These are phyloP conservation scores for Penstemon barbatus DNA, from an alignment of 257 asterid species.

Conservation along the genomic window DNA sequence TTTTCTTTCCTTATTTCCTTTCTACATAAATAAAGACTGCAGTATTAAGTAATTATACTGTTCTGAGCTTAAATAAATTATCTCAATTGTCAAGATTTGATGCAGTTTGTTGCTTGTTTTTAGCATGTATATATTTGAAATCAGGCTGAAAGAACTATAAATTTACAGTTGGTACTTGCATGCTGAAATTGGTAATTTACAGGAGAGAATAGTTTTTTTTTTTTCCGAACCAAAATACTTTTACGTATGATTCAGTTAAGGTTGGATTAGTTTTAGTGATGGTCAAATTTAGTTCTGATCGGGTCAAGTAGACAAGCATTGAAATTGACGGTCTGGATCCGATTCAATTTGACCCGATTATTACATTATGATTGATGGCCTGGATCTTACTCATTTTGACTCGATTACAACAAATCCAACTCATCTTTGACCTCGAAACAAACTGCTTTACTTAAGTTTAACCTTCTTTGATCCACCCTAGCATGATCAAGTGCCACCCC, in stretches of 20 bases:
- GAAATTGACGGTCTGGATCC: too few species aligned
- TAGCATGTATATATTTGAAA: conserved; percentile 9
- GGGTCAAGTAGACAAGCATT: too few species aligned
- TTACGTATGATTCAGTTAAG: neutral
- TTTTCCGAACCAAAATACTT: neutral
- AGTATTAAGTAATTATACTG: conserved; percentile 13
- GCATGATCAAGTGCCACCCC: conserved; percentile 5
- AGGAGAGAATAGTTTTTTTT: too few species aligned
- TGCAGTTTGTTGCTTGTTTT: conserved; percentile 6
- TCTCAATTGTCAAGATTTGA: conserved; percentile 20
- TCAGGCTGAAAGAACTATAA: neutral
- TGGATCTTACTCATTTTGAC: too few species aligned
- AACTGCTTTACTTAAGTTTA: neutral
- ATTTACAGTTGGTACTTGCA: conserved; percentile 10
- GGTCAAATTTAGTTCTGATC: too few species aligned
- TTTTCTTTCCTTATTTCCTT: conserved; percentile 1
- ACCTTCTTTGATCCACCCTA: conserved; percentile 20
- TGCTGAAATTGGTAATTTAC: neutral
- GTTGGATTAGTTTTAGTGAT: conserved; percentile 2
- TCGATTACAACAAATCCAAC: too few species aligned
- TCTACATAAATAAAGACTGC: conserved; percentile 15
- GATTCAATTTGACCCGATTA: too few species aligned
- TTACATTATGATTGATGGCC: too few species aligned
- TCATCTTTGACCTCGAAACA: too few species aligned
- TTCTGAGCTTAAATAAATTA: conserved; percentile 11